Base-by-base conservation (phyloP, 768 basidiomycete genomes). In the Rickenella mellea region DNA sequence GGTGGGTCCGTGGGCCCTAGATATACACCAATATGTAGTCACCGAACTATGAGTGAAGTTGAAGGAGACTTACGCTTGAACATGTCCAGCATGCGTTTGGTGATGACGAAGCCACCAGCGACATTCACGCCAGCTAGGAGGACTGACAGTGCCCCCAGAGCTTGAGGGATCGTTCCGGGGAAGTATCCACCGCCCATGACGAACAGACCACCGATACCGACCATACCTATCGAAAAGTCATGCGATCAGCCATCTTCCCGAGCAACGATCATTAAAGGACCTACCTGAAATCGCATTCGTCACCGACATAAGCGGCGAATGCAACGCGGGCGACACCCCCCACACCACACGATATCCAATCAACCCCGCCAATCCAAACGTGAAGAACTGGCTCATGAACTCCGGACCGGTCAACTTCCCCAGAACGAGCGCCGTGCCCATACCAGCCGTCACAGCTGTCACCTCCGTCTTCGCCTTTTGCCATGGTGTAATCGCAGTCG, bases 11-110 rank as follows among this genome's bases (percentile, higher is more conserved):
- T 80, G 11, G 80, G 78, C 26, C 83, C 82, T 85, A 50, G 22
- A 44, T 7, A 43, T 35, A 38, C 35, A n/a, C 50, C 42, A 46
- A 44, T 22, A 27, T 14, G 43, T 14, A 25, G 25, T 29, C 14
- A 27, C 41, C 15, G 10, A 40, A 17, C 11, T 41, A 27, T 22
- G 40, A 4, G 22, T 36, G 20, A 33, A 3, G 4, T 15, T 14
- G 40, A 12, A 25, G 5, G 20, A 7, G 40, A 48, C 71, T 48
- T 58, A 83, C 89, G 79, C 63, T 84, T 86, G 61, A 92, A 92
- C 82, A 92, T 88, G 54, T 91, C 86, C 46, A 92, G 66, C 89
- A 92, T 92, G 31, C 88, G 80, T 60, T 89, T 89, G 19, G 87
- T 90, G 52, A 91, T 82, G 28, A 88, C 79, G 52, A 90, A 91